Base-by-base conservation (phyloP, 176 grass and related monocot species). In the Tillandsia leiboldiana region DNA sequence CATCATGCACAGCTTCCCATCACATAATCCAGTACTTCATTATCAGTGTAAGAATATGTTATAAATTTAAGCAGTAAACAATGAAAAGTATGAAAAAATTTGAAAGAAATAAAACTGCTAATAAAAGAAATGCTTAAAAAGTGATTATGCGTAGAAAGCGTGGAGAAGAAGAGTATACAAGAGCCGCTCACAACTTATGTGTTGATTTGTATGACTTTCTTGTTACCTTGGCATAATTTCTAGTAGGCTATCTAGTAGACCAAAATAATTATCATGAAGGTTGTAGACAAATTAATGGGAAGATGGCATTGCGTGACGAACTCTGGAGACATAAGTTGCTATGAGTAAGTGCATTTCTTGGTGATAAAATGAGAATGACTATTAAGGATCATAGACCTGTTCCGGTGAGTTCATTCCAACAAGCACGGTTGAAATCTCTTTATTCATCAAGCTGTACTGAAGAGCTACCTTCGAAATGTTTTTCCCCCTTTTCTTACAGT, bases 331-430 rank as follows among this genome's bases (percentile, higher is more conserved):
- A 42, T 0, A n/a, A 48, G 67, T 14, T 12, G n/a, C 26, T 52
- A 18, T 14, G 20, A 18, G 12, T 7, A 7, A 42, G 54, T 75
- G 26, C 28, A 29, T 65, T 18, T 20, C 2, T 1, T 70, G 69
- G 4, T 50, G 8, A 65, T 8, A 73, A 50, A 14, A 20, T 12
- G 64, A 26, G 72, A 62, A 65, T 22, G 3, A 15, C 69, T 52
- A 12, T 64, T 64, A 58, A 74, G 28, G 27, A 67, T 15, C 29
- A 50, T 10, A 47, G 56, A 92, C 89, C 89, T 97, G 93, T 72
- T 84, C 48, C 47, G 75, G 72, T 72, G 93, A 97, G 68, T 85
- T 97, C 89, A 97, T 97, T 64, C 89, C 93, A 66, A 97, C 89
- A 80, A 97, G 86, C 69, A 92, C 79, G 1, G 86, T 85, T 0